Percentiles rank a stretch among this genome's conserved stretches.
Conservation (phyloP, 2,329 filamentous ascomycete genomes). For the Ophiostoma novo-ulmi region DNA sequence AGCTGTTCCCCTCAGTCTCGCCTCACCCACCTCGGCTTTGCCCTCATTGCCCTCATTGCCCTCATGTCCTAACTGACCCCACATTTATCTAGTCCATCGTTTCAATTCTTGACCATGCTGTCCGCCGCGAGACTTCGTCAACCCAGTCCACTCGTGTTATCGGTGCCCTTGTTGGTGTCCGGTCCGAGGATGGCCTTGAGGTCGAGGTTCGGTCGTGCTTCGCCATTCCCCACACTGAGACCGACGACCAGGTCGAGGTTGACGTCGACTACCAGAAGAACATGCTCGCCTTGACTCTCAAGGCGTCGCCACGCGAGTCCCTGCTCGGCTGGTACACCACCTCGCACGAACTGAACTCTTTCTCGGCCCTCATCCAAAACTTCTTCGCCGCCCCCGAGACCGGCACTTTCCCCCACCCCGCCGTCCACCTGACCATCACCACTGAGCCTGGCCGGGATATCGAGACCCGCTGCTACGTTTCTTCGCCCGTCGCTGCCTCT, state of each 20-base stretch:
- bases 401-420: slow-evolving; percentile 95
- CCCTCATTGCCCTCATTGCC: background rate
- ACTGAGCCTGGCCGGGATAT: slow-evolving; percentile 85
- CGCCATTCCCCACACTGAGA: slow-evolving; percentile 96
- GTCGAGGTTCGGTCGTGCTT: slow-evolving; percentile 95
- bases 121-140: slow-evolving; percentile 69
- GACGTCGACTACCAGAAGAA: slow-evolving; percentile 99
- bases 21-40: background rate
- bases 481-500: slow-evolving; percentile 88
- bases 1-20: slow-evolving; percentile 5
- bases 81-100: slow-evolving; percentile 53
- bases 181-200: slow-evolving; percentile 94
- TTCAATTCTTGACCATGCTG: slow-evolving; percentile 85
- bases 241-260: slow-evolving; percentile 96
- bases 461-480: slow-evolving; percentile 90
- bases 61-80: slow-evolving; percentile 2
- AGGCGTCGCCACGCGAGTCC: slow-evolving; percentile 87
- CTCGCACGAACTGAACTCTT: slow-evolving; percentile 93
- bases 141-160: slow-evolving; percentile 93
- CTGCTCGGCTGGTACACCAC: slow-evolving; percentile 99
- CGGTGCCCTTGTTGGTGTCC: slow-evolving; percentile 85
- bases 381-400: slow-evolving; percentile 97
- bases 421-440: slow-evolving; percentile 90
- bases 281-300: slow-evolving; percentile 92
- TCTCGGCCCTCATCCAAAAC: slow-evolving; percentile 98